These are phyloP conservation scores for Pseudogymnoascus sp. DNA, from an alignment of 2,329 filamentous ascomycete species.

Conservation along the genomic window DNA sequence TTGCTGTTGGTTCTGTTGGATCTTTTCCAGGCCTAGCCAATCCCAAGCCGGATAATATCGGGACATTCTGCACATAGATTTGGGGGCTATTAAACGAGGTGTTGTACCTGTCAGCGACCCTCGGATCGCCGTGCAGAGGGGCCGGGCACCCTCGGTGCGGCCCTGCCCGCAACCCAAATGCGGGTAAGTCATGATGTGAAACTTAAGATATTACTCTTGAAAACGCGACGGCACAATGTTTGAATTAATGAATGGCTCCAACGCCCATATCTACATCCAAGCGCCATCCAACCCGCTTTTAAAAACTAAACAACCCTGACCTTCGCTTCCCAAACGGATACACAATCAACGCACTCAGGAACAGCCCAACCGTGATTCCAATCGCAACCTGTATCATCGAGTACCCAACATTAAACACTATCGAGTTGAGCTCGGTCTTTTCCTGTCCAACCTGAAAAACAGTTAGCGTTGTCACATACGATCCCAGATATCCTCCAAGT, in stretches of 20 bases:
- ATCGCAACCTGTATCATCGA: slow-evolving; percentile 36
- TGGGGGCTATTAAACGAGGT: background rate
- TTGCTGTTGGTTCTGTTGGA: background rate
- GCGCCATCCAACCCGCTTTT: background rate
- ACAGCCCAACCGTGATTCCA: slow-evolving; percentile 36
- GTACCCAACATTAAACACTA: slow-evolving; percentile 34
- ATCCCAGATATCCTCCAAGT: slow-evolving; percentile 13
- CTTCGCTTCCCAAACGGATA: slow-evolving; percentile 36
- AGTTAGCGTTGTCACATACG: background rate
- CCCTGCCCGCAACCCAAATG: background rate
- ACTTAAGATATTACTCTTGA: too few species aligned
- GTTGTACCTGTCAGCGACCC: background rate
- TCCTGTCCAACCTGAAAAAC: background rate
- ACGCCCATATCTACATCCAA: background rate
- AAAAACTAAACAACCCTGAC: slow-evolving; percentile 35
- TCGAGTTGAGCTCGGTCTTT: slow-evolving; percentile 27
- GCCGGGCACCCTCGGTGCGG: background rate
- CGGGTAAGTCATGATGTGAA: too few species aligned
- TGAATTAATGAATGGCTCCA: background rate
- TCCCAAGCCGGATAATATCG: background rate
- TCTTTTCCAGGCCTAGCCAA: background rate
- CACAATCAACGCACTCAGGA: slow-evolving; percentile 33
- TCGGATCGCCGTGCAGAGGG: background rate
- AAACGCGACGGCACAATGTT: background rate
- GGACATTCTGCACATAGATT: background rate